Base-by-base conservation (phyloP, 1,139 yeast genomes). In the Hanseniaspora uvarum region DNA sequence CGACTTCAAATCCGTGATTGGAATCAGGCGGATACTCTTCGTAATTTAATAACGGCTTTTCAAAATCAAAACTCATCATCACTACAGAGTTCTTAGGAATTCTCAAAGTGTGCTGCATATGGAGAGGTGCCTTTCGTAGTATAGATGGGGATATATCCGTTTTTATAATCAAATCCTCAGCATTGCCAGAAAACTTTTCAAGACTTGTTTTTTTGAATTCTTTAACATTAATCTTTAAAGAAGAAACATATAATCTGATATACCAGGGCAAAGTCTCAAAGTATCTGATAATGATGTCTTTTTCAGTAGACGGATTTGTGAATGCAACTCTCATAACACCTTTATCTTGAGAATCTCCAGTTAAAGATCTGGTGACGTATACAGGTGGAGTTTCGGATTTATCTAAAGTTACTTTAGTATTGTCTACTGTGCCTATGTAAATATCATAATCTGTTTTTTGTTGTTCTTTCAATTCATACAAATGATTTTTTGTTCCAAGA, bases 11-110 rank as follows among this genome's bases (percentile, higher is more conserved):
- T 0, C 99, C 99, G 61, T 92, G 96, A 66, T 94, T 94, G 1
- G 99, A 98, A 72, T 94, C 99, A 1, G 99, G 98, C 12, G 98
- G 98, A 63, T 94, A 94, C 66, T 94, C 98, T 10, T 92, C 85
- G 59, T 86, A 81, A 57, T 83, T 76, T 46, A 94, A 73, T 63
- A 92, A 73, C 0, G 95, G 81, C 67, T 89, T 92, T 65, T 92
- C 97, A 65, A 92, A 88, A 56, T 83, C 80, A 64, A 86, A 86
- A 2, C 83, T 78, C 55, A 92, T 63, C 1, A 84, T 75, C 40
- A 86, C 69, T 3, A 81, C 74, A 31, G 82, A 74, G 2, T 71
- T 64, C 1, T 94, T 76, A 0, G 96, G 96, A 2, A 89, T 65
- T 0, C 62, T 64, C 23, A 92, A 65, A 14, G 70, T 71, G 50